Evolutionary conservation across 306 rosid species (phyloP), one percentile per base, ranked within the genome.

Genomic region (Dalbergia cochinchinensis): DNA sequence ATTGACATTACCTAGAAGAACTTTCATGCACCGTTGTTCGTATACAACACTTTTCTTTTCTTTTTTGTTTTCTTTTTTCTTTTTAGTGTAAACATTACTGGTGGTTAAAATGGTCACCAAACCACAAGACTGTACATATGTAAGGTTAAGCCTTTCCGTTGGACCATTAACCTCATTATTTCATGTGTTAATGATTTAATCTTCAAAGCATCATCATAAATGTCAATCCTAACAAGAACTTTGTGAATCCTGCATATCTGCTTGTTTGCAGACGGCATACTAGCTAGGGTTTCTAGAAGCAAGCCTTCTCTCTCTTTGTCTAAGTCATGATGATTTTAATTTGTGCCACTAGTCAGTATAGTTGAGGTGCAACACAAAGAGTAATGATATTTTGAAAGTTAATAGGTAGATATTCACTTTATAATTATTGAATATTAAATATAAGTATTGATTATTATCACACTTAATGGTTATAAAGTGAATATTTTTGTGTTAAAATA

Each of bases 21-120:
- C 20, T 14, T 71, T 41, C 33, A 19, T 71, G 71, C 31, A 34
- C 44, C 18, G 10, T 26, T 67, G 2, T 39, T 13, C 16, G 5
- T 14, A 20, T 0, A 58, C 7, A 8, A 76, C 3, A 35, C 9
- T 22, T 22, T 66, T 19, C 59, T 39, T 16, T 16, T 69, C n/a
- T 14, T 20, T 22, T 4, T 65, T 64, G 16, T 42, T 4, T 63
- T 18, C 47, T 22, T 42, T 51, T 12, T 11, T 48, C 12, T 11
- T 48, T 48, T 12, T 1, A 10, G 57, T 50, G 16, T 15, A 13
- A 78, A 72, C 76, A 59, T 87, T 80, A 83, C 78, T 12, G 83
- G 97, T 92, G 85, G 97, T 91, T 94, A 87, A 92, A 91, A 88
- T 68, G 95, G 76, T 94, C 14, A 89, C 95, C 98, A 88, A 94